Percentiles rank a stretch among this genome's conserved stretches.
phyloP scores from a whole-genome alignment of 2,329 filamentous ascomycete species.

The Sporothrix schenckii region DNA sequence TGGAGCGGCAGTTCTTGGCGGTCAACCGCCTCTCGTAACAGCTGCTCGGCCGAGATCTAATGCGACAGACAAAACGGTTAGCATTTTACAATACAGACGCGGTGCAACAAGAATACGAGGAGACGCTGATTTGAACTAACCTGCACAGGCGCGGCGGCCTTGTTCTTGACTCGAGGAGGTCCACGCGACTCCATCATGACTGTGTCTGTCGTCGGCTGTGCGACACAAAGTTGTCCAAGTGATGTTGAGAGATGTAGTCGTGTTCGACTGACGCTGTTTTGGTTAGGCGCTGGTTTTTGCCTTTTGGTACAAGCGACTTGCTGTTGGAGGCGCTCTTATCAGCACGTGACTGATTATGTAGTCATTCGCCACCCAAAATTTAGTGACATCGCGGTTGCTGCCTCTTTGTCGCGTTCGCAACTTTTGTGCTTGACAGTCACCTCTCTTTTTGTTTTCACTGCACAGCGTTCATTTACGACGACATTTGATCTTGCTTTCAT shows the following conservation, averaged over 20 bases:
- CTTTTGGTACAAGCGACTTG: background rate
- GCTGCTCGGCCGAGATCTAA: slow-evolving; percentile 95
- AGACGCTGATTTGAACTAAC: slow-evolving; percentile 41
- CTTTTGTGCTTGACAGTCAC: slow-evolving; percentile 7
- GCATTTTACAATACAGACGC: background rate
- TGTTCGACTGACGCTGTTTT: background rate
- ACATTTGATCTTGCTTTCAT: background rate
- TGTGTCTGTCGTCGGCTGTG: background rate
- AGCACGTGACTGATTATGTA: slow-evolving; percentile 8
- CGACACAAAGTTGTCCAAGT: background rate
- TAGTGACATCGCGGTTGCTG: slow-evolving; percentile 20
- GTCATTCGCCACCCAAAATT: background rate
- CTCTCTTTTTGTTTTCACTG: background rate
- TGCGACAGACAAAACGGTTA: slow-evolving; percentile 40
- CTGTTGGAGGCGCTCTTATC: background rate
- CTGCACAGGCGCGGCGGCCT: slow-evolving; percentile 75
- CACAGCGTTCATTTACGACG: background rate
- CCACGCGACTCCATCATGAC: slow-evolving; percentile 82
- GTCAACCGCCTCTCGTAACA: slow-evolving; percentile 95
- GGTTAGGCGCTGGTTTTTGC: slow-evolving; percentile 5
- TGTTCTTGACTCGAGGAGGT: slow-evolving; percentile 97
- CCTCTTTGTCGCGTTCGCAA: slow-evolving; percentile 13
- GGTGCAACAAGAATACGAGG: background rate
- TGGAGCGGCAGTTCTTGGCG: slow-evolving; percentile 86
- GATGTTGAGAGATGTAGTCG: background rate